phyloP scores from a whole-genome alignment of 108 stramenopile species.

The Conticribra weissflogii region DNA sequence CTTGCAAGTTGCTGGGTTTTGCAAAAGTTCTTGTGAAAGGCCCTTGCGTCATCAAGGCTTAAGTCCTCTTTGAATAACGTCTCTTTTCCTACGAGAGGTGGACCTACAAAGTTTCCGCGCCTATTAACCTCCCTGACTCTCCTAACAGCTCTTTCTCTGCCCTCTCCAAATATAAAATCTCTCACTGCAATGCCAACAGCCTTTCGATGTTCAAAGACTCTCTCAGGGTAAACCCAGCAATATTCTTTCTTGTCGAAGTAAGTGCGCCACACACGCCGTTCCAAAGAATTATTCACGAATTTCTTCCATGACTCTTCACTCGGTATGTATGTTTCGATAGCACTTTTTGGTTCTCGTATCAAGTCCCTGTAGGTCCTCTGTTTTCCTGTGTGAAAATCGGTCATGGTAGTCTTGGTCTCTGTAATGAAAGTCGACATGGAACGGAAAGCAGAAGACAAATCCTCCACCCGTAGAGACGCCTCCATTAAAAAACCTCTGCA shows the following conservation, averaged over 20 bases:
- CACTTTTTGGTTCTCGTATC: conserved; percentile 20
- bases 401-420: conserved; percentile 21
- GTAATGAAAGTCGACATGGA: conserved; percentile 26
- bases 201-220: background rate
- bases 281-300: background rate
- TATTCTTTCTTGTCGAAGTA: conserved; percentile 16
- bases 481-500: conserved; percentile 32
- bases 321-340: conserved; percentile 8
- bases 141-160: conserved; percentile 54
- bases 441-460: conserved; percentile 48
- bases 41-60: background rate
- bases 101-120: conserved; percentile 39
- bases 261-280: conserved; percentile 3
- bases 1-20: conserved; percentile 34
- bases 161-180: conserved; percentile 46
- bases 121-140: conserved; percentile 40
- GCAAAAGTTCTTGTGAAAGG: conserved; percentile 45
- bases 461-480: conserved; percentile 44
- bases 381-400: conserved; percentile 14
- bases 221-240: background rate
- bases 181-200: conserved; percentile 37
- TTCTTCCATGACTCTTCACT: conserved; percentile 10
- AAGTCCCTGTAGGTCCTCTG: conserved; percentile 2
- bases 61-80: conserved; percentile 43
- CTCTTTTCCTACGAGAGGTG: conserved; percentile 56